Evolutionary conservation across 345 rosid genomes (phyloP), one percentile per base, ranked within the genome.

Genomic region (Gossypium raimondii): DNA sequence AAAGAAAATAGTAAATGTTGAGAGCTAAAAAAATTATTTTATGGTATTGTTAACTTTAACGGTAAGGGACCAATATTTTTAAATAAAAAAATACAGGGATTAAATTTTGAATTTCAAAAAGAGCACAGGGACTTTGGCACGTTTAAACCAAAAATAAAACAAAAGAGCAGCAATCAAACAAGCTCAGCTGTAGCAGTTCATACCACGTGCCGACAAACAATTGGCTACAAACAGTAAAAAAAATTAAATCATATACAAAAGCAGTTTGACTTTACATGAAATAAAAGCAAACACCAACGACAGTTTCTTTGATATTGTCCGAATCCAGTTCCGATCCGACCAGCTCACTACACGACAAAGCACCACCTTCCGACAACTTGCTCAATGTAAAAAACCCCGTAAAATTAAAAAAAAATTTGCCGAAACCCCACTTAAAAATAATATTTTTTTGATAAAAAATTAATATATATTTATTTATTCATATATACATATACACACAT

Each of bases 341-440:
- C 67, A 43, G 71, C 58, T 24, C 24, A 25, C 86, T 83, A 83
- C 81, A 80, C 87, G 92, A 83, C 94, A 83, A 80, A 77, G 2
- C 60, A 64, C 22, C 52, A 44, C 56, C 20, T 13, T 64, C 47
- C 5, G 29, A 68, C 45, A 43, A 67, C 47, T 52, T 45, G 27
- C 9, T 44, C 53, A 2, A 5, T 4, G 41, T 34, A 34, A 34
- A 34, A 29, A 56, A 43, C 3, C 61, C 67, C 29, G 18, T 48
- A 7, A 22, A 22, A 22, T 22, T 22, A 22, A 63, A 38, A 27
- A 2, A 8, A 17, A 34, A 7, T 0, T 1, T 47, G 66, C 76
- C 66, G 43, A 69, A 60, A 79, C 9, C 52, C 22, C 63, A n/a
- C 74, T 74, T 62, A 60, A 47, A 59, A 24, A 34, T n/a, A 11